Evolutionary conservation across 495 filamentous ascomycete species (phyloP).

Genomic region (Bryoglossum gracile): DNA sequence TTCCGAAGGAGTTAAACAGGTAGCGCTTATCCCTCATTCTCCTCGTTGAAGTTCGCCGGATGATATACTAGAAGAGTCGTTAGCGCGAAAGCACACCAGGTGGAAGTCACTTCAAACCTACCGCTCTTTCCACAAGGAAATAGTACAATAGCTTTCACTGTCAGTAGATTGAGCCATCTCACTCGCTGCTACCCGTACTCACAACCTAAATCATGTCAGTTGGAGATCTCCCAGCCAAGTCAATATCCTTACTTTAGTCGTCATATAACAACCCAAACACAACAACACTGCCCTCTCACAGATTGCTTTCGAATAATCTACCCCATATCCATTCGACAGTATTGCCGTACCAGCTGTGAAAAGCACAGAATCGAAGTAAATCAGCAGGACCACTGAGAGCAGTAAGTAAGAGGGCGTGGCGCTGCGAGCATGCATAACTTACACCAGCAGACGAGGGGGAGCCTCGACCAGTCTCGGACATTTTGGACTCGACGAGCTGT

Average conservation of each 20-base stretch:
- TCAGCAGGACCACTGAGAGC: slow-evolving; percentile 39
- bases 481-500: slow-evolving; percentile 18
- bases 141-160: slow-evolving; percentile 40
- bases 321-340: slow-evolving; percentile 41
- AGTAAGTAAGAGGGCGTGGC: background rate
- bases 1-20: slow-evolving; percentile 45
- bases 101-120: slow-evolving; percentile 22
- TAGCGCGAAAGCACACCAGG: background rate
- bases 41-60: slow-evolving; percentile 33
- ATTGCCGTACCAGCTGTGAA: slow-evolving; percentile 45
- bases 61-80: slow-evolving; percentile 34
- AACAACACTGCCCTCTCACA: slow-evolving; percentile 44
- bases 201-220: slow-evolving; percentile 32
- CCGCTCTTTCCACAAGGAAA: slow-evolving; percentile 47
- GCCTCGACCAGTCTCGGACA: slow-evolving; percentile 30
- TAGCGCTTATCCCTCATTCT: slow-evolving; percentile 43
- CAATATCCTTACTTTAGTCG: slow-evolving; percentile 38
- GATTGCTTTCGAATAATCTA: slow-evolving; percentile 32
- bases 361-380: slow-evolving; percentile 42
- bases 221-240: background rate
- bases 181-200: too few species aligned
- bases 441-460: slow-evolving; percentile 42
- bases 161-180: background rate
- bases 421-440: too few species aligned
- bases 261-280: slow-evolving; percentile 45